Conservation (phyloP, 257 asterid genomes). For the Solanum phureja region DNA sequence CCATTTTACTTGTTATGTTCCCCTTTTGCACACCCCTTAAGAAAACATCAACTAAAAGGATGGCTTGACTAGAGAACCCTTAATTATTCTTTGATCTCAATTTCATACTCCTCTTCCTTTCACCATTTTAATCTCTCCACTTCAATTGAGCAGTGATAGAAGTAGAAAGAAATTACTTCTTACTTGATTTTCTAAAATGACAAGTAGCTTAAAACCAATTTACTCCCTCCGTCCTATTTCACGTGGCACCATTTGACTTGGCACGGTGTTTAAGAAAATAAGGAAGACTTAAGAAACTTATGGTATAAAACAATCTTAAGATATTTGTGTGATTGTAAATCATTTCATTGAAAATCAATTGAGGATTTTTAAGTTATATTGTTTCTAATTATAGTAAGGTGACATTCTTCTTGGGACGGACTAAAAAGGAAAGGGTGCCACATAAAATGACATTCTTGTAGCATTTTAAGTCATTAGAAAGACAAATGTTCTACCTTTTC, state of each 20-base stretch:
- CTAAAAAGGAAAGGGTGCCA: neutral
- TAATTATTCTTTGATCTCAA: neutral
- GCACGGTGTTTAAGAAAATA: neutral
- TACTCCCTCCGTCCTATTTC: neutral
- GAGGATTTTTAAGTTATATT: neutral
- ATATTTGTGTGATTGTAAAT: neutral
- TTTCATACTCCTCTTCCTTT: neutral
- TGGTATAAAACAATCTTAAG: neutral
- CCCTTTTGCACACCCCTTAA: neutral
- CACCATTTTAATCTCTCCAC: neutral
- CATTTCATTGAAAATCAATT: neutral
- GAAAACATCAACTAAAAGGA: neutral
- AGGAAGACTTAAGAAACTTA: neutral
- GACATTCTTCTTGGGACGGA: neutral
- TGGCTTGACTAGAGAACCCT: neutral
- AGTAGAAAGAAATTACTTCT: neutral
- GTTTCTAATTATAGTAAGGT: neutral
- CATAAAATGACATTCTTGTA: neutral
- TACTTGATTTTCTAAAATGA: neutral
- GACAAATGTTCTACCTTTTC: neutral
- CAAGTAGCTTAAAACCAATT: neutral
- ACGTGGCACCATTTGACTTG: neutral
- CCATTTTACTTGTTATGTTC: neutral
- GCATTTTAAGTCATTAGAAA: neutral
- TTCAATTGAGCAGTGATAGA: neutral